Evolutionary conservation across 495 filamentous ascomycete genomes (phyloP).

Genomic region (Aspergillus cavernicola): DNA sequence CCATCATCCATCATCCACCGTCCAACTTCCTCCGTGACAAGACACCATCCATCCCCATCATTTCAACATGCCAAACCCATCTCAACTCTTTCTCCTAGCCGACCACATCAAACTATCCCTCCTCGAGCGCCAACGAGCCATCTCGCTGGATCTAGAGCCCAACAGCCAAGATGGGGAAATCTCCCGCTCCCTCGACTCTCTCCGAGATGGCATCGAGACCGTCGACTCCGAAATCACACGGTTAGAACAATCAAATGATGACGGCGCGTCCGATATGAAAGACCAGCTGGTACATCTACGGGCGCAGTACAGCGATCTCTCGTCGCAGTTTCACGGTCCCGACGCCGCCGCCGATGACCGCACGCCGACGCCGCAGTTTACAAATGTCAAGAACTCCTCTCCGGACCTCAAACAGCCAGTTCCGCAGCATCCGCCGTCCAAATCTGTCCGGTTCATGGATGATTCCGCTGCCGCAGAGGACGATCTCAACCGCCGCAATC

Average conservation of each 20-base stretch:
- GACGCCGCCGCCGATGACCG: slow-evolving; percentile 47
- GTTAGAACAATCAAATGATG: slow-evolving; percentile 58
- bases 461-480: slow-evolving; percentile 53
- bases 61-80: slow-evolving; percentile 53
- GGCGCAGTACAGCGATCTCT: slow-evolving; percentile 55
- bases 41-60: neutral
- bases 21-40: neutral
- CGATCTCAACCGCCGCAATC: slow-evolving; percentile 50
- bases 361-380: slow-evolving; percentile 66
- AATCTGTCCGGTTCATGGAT: slow-evolving; percentile 87
- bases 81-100: slow-evolving; percentile 52
- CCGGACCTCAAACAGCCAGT: slow-evolving; percentile 45
- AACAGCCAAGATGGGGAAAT: slow-evolving; percentile 88
- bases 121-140: slow-evolving; percentile 85
- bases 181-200: slow-evolving; percentile 78
- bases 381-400: slow-evolving; percentile 49
- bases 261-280: slow-evolving; percentile 57
- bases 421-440: slow-evolving; percentile 51
- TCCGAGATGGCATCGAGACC: slow-evolving; percentile 76
- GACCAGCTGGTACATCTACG: slow-evolving; percentile 62
- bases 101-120: slow-evolving; percentile 55
- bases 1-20: slow-evolving; percentile 2
- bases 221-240: slow-evolving; percentile 64
- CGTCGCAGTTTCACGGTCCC: slow-evolving; percentile 59
- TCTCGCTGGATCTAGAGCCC: slow-evolving; percentile 76